A percentile compares a stretch with the other conserved stretches of the same genome.
These are phyloP conservation scores for Apiotrichum porosum DNA, from an alignment of 1,284 basidiomycete genomes.

Conservation along the genomic window DNA sequence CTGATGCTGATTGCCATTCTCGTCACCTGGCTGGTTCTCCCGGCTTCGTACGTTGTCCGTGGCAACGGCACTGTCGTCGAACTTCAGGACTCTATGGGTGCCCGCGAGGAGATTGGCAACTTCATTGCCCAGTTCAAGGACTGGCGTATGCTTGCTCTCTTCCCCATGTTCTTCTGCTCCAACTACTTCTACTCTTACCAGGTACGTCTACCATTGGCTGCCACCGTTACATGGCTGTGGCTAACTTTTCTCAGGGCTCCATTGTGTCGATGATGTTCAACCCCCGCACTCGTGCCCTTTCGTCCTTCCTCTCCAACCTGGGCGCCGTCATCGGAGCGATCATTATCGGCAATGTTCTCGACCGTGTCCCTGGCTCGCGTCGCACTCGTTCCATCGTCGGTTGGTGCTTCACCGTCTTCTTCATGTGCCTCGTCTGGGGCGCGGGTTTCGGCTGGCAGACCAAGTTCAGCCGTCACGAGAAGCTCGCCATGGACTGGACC, in stretches of 20 bases:
- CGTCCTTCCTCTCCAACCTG: slow-evolving; percentile 30
- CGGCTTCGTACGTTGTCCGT: slow-evolving; percentile 34
- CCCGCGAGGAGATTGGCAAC: slow-evolving; percentile 27
- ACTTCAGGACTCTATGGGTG: slow-evolving; percentile 18
- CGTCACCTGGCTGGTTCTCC: slow-evolving; percentile 34
- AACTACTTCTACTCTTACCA: slow-evolving; percentile 7
- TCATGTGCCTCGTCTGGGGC: slow-evolving; percentile 36
- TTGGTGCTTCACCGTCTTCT: slow-evolving; percentile 21
- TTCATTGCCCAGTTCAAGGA: slow-evolving; percentile 34
- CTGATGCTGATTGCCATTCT: slow-evolving; percentile 39
- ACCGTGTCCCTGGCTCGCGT: slow-evolving; percentile 33
- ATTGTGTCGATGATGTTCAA: slow-evolving; percentile 36
- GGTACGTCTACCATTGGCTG: too few relatives aligned
- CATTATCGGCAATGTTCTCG: slow-evolving; percentile 39
- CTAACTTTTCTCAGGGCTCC: slow-evolving; percentile 42
- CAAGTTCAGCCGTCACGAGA: slow-evolving; percentile 4
- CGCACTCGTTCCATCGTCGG: slow-evolving; percentile 31
- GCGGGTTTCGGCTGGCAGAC: slow-evolving; percentile 36
- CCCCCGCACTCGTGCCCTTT: slow-evolving; percentile 37
- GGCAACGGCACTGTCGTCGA: slow-evolving; percentile 38
- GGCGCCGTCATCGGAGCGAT: slow-evolving; percentile 40
- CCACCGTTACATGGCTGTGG: too few relatives aligned
- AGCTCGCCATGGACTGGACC: slow-evolving; percentile 2
- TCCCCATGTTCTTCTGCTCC: slow-evolving; percentile 36
- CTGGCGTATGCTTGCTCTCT: slow-evolving; percentile 33